Percentiles rank a stretch among this genome's conserved stretches.
These are phyloP conservation scores for Kockovaella imperatae DNA, from an alignment of 768 basidiomycete species.

Conservation along the genomic window DNA sequence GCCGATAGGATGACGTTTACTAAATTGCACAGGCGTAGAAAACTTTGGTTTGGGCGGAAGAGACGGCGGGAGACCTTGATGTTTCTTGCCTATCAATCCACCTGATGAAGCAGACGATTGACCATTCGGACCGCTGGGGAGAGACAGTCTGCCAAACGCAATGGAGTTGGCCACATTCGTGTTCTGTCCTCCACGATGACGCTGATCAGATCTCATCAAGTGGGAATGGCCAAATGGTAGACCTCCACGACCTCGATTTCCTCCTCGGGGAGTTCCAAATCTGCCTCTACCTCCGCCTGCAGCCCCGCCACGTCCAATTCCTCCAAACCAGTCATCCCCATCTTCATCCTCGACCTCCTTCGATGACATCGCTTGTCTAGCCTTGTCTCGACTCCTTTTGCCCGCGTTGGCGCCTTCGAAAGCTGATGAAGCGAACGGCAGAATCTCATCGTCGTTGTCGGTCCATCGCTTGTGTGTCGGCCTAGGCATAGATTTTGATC, in stretches of 20 bases:
- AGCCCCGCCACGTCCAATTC: background rate
- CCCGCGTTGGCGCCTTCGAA: conserved; percentile 25
- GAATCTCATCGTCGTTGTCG: conserved; percentile 17
- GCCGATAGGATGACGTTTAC: background rate
- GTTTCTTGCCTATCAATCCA: no score
- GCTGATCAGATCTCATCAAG: background rate
- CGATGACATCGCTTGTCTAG: conserved; percentile 2
- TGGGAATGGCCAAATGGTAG: conserved; percentile 5
- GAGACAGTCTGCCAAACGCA: conserved; percentile 2
- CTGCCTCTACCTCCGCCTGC: background rate
- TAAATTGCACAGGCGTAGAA: background rate
- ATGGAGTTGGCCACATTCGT: no score
- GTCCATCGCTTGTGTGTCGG: conserved; percentile 18
- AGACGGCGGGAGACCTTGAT: background rate
- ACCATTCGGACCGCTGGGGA: background rate
- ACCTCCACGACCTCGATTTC: background rate
- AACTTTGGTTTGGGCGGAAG: background rate
- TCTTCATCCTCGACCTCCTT: conserved; percentile 11
- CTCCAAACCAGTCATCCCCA: conserved; percentile 20
- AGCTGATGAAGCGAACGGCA: conserved; percentile 13
- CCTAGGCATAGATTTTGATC: conserved; percentile 4
- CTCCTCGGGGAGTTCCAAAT: conserved; percentile 9
- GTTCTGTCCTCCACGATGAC: background rate
- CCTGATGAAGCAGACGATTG: no score
- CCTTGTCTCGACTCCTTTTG: conserved; percentile 24